Evolutionary conservation across 1,284 basidiomycete genomes (phyloP).

Genomic region (Inonotus hispidus): DNA sequence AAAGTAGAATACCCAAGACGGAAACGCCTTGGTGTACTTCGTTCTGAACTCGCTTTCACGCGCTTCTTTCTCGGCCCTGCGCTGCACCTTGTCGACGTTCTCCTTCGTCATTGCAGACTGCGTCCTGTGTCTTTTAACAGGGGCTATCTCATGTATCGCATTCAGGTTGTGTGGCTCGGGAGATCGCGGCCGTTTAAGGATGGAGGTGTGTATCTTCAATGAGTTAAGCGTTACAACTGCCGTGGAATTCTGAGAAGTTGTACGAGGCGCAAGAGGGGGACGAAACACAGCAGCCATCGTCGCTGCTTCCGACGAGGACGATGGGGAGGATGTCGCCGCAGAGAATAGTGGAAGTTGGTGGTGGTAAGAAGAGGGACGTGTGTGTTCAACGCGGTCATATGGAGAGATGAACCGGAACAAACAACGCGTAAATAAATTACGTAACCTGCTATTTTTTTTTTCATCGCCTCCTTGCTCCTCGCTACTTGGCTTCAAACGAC

Average conservation of each 20-base stretch:
- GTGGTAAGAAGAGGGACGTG: background rate
- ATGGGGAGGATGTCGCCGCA: conserved; percentile 13
- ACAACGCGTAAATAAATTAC: conserved; percentile 17
- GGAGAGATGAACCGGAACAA: conserved; percentile 10
- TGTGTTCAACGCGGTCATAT: conserved; percentile 1
- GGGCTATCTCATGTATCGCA: background rate
- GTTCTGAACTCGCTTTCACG: conserved; percentile 70
- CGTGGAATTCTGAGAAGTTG: conserved; percentile 2
- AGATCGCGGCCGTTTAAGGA: conserved; percentile 21
- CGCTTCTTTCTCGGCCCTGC: conserved; percentile 46
- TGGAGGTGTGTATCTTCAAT: conserved; percentile 4
- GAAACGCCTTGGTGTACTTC: conserved; percentile 85
- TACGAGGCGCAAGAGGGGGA: conserved; percentile 16
- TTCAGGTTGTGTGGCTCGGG: conserved; percentile 15
- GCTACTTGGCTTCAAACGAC: background rate
- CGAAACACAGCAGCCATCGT: conserved; percentile 19
- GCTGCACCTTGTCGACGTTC: conserved; percentile 31
- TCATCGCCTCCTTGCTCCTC: background rate
- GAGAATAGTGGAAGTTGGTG: conserved; percentile 4
- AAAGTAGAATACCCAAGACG: conserved; percentile 82
- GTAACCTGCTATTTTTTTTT: background rate
- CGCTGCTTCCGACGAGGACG: background rate
- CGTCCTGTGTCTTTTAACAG: conserved; percentile 8
- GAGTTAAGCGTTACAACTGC: background rate
- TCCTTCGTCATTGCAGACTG: conserved; percentile 9